Percentiles rank a stretch among this genome's conserved stretches.
These are phyloP conservation scores for Cordyceps javanica DNA, from an alignment of 2,329 filamentous ascomycete genomes.

Conservation along the genomic window DNA sequence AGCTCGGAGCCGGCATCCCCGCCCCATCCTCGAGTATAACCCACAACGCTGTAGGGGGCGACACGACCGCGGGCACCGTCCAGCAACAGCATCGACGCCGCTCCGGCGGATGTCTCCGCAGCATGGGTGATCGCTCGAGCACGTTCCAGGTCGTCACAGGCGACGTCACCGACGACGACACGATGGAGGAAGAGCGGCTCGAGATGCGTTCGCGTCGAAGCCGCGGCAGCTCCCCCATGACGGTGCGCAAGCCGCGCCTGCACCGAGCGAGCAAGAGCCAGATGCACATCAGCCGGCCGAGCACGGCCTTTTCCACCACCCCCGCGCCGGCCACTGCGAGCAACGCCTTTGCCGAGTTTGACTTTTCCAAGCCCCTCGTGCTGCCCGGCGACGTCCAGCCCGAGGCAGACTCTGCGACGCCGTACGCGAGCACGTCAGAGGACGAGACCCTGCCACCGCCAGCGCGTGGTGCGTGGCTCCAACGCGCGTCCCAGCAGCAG, in stretches of 20 bases:
- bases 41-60: conserved; percentile 18
- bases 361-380: conserved; percentile 30
- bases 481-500: not conserved
- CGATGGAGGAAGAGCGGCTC: conserved; percentile 37
- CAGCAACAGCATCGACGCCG: conserved; percentile 39
- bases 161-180: conserved; percentile 38
- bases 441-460: not conserved
- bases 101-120: conserved; percentile 43
- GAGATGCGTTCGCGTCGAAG: conserved; percentile 33
- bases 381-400: not conserved
- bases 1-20: conserved; percentile 29
- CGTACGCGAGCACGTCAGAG: not conserved
- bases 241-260: conserved; percentile 34
- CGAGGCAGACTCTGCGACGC: not conserved
- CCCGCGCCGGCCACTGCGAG: conserved; percentile 11
- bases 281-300: conserved; percentile 25
- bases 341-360: conserved; percentile 21
- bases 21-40: conserved; percentile 16
- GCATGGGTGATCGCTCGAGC: conserved; percentile 30
- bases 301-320: conserved; percentile 6
- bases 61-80: conserved; percentile 18
- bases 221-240: conserved; percentile 20
- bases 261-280: conserved; percentile 37
- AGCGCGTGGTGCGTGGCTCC: not conserved
- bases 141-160: conserved; percentile 23